These are phyloP conservation scores for Hypoxylon sp. DNA, from an alignment of 2,329 filamentous ascomycete species.

Conservation along the genomic window DNA sequence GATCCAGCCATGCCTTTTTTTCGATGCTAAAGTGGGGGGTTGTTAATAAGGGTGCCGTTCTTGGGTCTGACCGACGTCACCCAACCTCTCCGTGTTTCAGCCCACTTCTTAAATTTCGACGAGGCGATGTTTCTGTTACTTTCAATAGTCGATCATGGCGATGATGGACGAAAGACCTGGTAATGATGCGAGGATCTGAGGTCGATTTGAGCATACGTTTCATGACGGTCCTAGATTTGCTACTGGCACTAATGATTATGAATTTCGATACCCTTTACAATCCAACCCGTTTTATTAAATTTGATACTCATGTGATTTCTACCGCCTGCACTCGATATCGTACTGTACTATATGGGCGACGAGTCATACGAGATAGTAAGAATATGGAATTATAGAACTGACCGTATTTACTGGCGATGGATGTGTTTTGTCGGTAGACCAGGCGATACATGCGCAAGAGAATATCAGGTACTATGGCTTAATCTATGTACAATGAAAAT, in stretches of 20 bases:
- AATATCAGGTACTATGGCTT: not conserved
- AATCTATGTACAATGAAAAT: not conserved
- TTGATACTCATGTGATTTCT: not conserved
- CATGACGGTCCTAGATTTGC: constrained; percentile 36
- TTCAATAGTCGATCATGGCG: constrained; percentile 14
- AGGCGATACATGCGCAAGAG: not conserved
- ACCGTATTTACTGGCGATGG: not conserved
- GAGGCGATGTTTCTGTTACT: constrained; percentile 19
- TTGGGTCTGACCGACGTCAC: constrained; percentile 41
- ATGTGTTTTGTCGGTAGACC: too few species aligned
- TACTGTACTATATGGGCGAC: not conserved
- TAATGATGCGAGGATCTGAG: constrained; percentile 16
- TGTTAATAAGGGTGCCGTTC: constrained; percentile 6
- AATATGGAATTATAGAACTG: not conserved
- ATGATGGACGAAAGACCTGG: constrained; percentile 17
- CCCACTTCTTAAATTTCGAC: constrained; percentile 27
- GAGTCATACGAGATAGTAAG: not conserved
- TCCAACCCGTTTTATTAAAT: not conserved
- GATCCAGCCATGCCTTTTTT: constrained; percentile 33
- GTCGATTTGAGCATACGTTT: constrained; percentile 30
- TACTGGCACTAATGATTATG: constrained; percentile 48
- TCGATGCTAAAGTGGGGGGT: constrained; percentile 20
- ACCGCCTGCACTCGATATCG: not conserved
- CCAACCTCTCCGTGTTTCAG: constrained; percentile 24
- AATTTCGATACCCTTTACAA: constrained; percentile 49